Conservation (phyloP, 345 rosid genomes). For the Populus davidiana region DNA sequence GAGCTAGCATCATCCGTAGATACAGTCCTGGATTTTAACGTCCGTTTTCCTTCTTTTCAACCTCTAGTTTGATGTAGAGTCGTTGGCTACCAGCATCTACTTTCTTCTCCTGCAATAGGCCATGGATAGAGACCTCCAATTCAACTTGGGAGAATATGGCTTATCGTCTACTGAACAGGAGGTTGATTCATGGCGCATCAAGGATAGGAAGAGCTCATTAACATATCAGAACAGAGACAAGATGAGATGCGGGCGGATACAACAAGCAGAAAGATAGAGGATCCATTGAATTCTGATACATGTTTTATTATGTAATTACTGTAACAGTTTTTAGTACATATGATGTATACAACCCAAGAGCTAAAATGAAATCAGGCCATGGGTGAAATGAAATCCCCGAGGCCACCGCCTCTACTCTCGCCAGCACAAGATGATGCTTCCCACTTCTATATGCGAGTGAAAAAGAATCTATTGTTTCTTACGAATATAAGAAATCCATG, state of each 20-base stretch:
- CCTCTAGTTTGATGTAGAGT: background rate
- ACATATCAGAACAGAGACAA: background rate
- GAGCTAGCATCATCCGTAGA: background rate
- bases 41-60: background rate
- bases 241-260: background rate
- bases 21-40: background rate
- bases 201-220: background rate
- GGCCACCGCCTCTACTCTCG: background rate
- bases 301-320: conserved; percentile 9
- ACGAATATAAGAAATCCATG: background rate
- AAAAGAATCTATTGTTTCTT: background rate
- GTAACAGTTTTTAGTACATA: conserved; percentile 20
- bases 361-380: conserved; percentile 6
- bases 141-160: background rate
- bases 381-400: background rate
- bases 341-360: conserved; percentile 9
- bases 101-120: background rate
- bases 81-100: background rate
- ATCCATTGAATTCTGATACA: background rate
- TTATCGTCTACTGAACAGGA: background rate
- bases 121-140: background rate
- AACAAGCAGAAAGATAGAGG: background rate
- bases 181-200: background rate
- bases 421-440: conserved; percentile 8
- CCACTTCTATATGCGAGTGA: conserved; percentile 7